These are phyloP conservation scores for Collybia sordida DNA, from an alignment of 768 basidiomycete genomes.

Conservation along the genomic window DNA sequence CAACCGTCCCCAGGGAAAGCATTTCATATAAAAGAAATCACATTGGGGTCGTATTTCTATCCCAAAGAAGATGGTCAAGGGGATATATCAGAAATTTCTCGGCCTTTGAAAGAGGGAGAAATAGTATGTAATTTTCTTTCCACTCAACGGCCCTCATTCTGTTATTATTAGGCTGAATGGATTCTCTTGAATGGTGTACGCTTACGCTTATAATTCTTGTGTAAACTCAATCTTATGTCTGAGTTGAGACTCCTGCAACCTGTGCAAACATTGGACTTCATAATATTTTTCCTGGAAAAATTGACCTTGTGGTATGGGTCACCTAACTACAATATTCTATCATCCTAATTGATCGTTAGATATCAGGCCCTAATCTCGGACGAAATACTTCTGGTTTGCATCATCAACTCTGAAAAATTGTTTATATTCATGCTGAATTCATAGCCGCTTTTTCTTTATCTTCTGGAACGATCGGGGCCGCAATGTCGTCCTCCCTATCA, in stretches of 20 bases:
- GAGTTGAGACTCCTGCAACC: conserved; percentile 82
- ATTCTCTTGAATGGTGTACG: conserved; percentile 83
- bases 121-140: conserved; percentile 36
- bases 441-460: conserved; percentile 85
- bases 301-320: conserved; percentile 80
- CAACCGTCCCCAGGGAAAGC: conserved; percentile 59
- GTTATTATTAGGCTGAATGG: conserved; percentile 67
- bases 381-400: conserved; percentile 76
- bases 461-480: conserved; percentile 91
- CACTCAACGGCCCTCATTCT: background rate
- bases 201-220: conserved; percentile 1
- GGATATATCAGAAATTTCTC: conserved; percentile 57
- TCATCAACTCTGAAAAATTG: background rate
- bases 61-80: conserved; percentile 70
- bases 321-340: conserved; percentile 4
- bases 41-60: conserved; percentile 74
- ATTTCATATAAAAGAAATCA: conserved; percentile 74
- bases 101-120: conserved; percentile 76
- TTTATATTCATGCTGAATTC: conserved; percentile 5
- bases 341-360: conserved; percentile 35
- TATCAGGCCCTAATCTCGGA: conserved; percentile 86
- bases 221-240: conserved; percentile 3
- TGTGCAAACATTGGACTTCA: conserved; percentile 90
- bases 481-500: conserved; percentile 76
- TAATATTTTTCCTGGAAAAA: conserved; percentile 80